Evolutionary conservation across 148 eudicot genomes (phyloP).

Genomic region (Rhododendron molle): DNA sequence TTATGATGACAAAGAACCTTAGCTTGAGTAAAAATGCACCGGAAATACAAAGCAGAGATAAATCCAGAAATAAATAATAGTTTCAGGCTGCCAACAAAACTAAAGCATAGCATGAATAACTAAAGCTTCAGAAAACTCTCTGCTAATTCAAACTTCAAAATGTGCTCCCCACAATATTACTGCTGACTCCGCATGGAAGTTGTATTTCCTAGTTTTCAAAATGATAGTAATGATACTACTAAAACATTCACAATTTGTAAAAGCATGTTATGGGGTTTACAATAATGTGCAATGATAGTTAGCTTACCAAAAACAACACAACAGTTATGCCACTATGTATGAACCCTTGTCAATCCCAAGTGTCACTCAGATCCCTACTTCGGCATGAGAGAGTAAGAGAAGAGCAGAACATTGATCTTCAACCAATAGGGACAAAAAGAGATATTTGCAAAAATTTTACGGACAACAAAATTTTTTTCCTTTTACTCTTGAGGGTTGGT

Average conservation of each 20-base stretch:
- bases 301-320: neutral
- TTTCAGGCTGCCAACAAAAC: constrained; percentile 2
- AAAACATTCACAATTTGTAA: neutral
- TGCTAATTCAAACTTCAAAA: neutral
- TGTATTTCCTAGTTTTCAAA: neutral
- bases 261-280: neutral
- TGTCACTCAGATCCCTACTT: neutral
- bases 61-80: neutral
- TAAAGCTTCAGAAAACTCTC: neutral
- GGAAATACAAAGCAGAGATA: neutral
- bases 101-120: neutral
- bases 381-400: neutral
- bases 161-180: neutral
- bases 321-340: neutral
- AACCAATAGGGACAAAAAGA: neutral
- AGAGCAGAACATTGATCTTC: neutral
- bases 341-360: neutral
- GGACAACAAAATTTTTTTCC: neutral
- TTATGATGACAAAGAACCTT: neutral
- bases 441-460: neutral
- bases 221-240: neutral
- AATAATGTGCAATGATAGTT: neutral
- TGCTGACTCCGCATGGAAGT: neutral
- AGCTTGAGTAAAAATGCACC: neutral
- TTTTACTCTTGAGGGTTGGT: neutral